phyloP scores from a whole-genome alignment of 495 filamentous ascomycete species.

The Hypoxylon fuscum region DNA sequence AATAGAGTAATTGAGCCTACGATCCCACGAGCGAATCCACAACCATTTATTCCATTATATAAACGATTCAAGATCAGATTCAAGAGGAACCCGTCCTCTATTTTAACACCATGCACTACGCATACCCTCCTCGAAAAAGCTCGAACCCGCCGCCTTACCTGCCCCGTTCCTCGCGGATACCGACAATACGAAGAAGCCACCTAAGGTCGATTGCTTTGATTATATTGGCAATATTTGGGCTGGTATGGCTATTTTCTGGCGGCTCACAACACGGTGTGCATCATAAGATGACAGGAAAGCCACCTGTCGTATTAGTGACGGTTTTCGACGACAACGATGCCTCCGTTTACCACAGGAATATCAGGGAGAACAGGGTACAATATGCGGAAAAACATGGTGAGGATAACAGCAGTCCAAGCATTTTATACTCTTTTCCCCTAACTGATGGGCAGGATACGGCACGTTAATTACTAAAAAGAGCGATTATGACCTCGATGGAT shows the following conservation, averaged over 20 bases:
- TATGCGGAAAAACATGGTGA: slow-evolving; percentile 92
- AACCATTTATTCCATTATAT: no score
- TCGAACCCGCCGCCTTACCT: slow-evolving; percentile 71
- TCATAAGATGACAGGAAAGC: slow-evolving; percentile 69
- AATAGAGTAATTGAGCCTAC: no score
- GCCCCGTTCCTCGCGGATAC: slow-evolving; percentile 67
- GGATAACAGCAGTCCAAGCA: slow-evolving; percentile 26
- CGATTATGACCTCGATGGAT: slow-evolving; percentile 78
- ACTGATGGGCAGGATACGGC: slow-evolving; percentile 71
- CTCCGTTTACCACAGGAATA: slow-evolving; percentile 69
- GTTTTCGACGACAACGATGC: slow-evolving; percentile 74
- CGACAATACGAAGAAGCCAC: slow-evolving; percentile 70
- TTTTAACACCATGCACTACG: slow-evolving; percentile 85
- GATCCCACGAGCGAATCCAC: background rate
- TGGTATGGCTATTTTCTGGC: slow-evolving; percentile 71
- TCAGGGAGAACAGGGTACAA: slow-evolving; percentile 82
- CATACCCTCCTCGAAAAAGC: slow-evolving; percentile 83
- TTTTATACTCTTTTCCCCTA: slow-evolving; percentile 12
- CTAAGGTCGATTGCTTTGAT: slow-evolving; percentile 69
- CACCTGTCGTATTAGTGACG: slow-evolving; percentile 88
- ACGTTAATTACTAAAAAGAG: slow-evolving; percentile 79
- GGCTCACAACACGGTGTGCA: slow-evolving; percentile 44
- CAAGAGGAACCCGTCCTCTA: slow-evolving; percentile 8
- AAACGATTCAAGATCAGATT: background rate
- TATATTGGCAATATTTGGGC: slow-evolving; percentile 61